phyloP scores from a whole-genome alignment of 169 alveolate species.

The Plasmodium vivax region DNA sequence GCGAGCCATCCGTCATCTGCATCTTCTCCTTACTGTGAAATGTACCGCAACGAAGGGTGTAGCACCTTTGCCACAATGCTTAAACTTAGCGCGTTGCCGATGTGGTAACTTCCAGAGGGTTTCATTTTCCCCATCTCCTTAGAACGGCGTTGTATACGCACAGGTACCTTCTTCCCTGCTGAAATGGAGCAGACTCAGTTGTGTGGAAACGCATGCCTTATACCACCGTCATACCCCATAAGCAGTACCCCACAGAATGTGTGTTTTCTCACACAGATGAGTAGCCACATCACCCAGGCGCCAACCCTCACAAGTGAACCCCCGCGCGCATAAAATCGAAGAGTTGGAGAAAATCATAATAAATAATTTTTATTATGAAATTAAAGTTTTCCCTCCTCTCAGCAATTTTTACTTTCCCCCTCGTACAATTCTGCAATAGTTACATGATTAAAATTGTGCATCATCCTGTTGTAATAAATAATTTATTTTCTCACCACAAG shows the following conservation, averaged over 20 bases:
- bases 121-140: background rate
- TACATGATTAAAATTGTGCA: constrained; percentile 4
- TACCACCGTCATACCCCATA: background rate
- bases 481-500: background rate
- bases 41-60: background rate
- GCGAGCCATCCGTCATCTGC: background rate
- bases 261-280: background rate
- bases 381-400: background rate
- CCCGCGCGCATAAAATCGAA: background rate
- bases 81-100: background rate
- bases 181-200: background rate
- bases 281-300: background rate
- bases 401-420: background rate
- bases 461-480: background rate
- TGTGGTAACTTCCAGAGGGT: background rate
- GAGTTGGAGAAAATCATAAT: background rate
- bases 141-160: background rate
- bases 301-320: background rate
- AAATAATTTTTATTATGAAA: constrained; percentile 38
- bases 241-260: background rate
- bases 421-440: constrained; percentile 18
- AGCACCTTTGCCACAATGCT: background rate
- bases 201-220: background rate
- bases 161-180: background rate
- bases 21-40: background rate